Evolutionary conservation across 345 rosid genomes (phyloP), one percentile per base, ranked within the genome.

Genomic region (Murraya paniculata): DNA sequence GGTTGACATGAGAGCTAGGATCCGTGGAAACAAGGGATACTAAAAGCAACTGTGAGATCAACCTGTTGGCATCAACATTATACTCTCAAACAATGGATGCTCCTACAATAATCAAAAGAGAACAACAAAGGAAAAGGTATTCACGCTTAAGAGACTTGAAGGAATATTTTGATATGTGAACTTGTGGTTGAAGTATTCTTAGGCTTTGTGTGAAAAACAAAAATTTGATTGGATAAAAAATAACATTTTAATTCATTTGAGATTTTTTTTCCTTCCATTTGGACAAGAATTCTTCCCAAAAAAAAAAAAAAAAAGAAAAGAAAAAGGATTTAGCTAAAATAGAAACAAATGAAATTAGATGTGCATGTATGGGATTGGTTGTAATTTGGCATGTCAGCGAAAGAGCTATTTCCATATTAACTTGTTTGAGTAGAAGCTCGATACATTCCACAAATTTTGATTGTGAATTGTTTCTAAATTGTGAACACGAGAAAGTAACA

Each of bases 1-100:
- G 95, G 96, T 93, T 84, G 99, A 95, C 84, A 95, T 93, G 99
- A 90, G 98, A 86, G 97, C 98, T 41, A 86, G 99, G 86, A 95
- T 93, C 56, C 92, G 94, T 50, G 99, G 99, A 82, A 95, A 93
- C 92, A 93, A 93, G 80, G 99, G 97, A 60, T 95, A 95, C 82
- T 93, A 84, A 86, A 18, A 13, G 74, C 60, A 25, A 9, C 35
- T 69, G 4, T 22, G 65, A 59, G 55, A 6, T 67, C 11, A 38
- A 25, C 25, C 65, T 56, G 24, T 24, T 48, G 39, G 48, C 30
- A 75, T 18, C 8, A 4, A 2, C 57, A 53, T 28, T 64, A 7
- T 57, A 19, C 19, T 18, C 21, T 56, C 33, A 55, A 22, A 67
- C 27, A 9, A 55, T 13, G 14, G 64, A 76, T 5, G 5, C 6